A percentile compares a stretch with the other conserved stretches of the same genome.
Conservation (phyloP, 1,284 basidiomycete species). For the Veloporphyrellus conicus region DNA sequence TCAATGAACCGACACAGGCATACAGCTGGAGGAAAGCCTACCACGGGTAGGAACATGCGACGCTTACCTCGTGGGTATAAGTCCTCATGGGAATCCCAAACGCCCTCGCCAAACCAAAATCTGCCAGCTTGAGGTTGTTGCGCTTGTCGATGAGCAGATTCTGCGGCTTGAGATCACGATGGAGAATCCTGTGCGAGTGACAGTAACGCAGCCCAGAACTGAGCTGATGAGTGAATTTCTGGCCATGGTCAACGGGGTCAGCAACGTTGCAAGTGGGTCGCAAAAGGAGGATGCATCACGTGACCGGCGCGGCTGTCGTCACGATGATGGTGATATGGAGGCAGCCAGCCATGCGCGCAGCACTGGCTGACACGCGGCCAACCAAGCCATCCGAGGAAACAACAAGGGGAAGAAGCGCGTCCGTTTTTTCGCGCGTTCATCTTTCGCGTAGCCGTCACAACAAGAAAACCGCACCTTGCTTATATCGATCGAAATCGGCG, state of each 20-base stretch:
- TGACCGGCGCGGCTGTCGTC: constrained; percentile 29
- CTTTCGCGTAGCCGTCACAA: constrained; percentile 8
- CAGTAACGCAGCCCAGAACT: constrained; percentile 89
- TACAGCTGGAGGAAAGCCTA: background rate
- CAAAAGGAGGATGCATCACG: constrained; percentile 18
- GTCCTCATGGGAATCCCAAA: constrained; percentile 98
- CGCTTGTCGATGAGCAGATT: constrained; percentile 91
- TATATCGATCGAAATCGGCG: constrained; percentile 72
- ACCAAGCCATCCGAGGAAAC: constrained; percentile 22
- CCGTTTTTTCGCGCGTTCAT: constrained; percentile 14
- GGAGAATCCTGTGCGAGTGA: constrained; percentile 93
- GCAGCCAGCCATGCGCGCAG: background rate
- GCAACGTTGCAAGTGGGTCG: background rate
- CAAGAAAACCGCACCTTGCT: constrained; percentile 64
- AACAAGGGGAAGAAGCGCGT: constrained; percentile 15
- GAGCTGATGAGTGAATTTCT: constrained; percentile 91
- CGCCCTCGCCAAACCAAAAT: constrained; percentile 94
- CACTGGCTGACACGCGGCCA: constrained; percentile 1
- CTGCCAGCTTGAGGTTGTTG: constrained; percentile 90
- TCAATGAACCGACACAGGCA: constrained; percentile 7
- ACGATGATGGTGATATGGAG: constrained; percentile 22
- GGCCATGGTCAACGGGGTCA: constrained; percentile 12
- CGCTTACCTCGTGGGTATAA: constrained; percentile 90
- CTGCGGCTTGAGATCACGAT: constrained; percentile 97
- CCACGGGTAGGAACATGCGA: constrained; percentile 2